Evolutionary conservation across 2,329 filamentous ascomycete species (phyloP).

Genomic region (Aureobasidium mangrovei): DNA sequence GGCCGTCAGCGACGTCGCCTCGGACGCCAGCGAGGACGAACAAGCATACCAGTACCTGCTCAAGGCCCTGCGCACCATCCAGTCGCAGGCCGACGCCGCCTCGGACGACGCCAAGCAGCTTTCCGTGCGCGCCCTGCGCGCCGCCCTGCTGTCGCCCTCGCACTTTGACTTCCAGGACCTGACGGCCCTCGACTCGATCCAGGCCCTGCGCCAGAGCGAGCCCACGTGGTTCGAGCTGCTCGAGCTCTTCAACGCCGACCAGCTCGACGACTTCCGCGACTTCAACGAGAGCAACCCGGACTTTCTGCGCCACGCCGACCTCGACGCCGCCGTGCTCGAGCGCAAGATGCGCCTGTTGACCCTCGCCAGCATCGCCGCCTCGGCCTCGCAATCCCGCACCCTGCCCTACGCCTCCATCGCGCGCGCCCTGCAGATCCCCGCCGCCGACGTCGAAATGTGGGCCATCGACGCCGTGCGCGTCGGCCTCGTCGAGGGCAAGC

Average conservation of each 20-base stretch:
- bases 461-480: slow-evolving; percentile 97
- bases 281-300: slow-evolving; percentile 86
- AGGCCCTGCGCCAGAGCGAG: slow-evolving; percentile 78
- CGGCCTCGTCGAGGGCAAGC: slow-evolving; percentile 89
- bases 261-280: slow-evolving; percentile 90
- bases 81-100: slow-evolving; percentile 47
- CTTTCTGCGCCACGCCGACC: slow-evolving; percentile 68
- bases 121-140: slow-evolving; percentile 55
- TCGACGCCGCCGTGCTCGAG: slow-evolving; percentile 64
- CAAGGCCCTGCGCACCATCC: slow-evolving; percentile 68
- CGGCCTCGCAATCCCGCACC: slow-evolving; percentile 66
- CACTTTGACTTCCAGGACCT: slow-evolving; percentile 69
- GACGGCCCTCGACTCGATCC: slow-evolving; percentile 64
- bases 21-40: slow-evolving; percentile 67
- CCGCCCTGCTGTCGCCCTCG: slow-evolving; percentile 55
- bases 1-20: slow-evolving; percentile 70
- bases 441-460: slow-evolving; percentile 91
- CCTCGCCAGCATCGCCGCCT: slow-evolving; percentile 78
- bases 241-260: slow-evolving; percentile 89
- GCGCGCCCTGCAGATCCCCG: slow-evolving; percentile 72
- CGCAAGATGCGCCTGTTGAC: slow-evolving; percentile 96
- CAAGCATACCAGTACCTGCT: slow-evolving; percentile 65
- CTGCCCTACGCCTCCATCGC: slow-evolving; percentile 82
- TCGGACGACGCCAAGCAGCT: slow-evolving; percentile 49
- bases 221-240: slow-evolving; percentile 82